Conservation (phyloP, 176 grass and related monocot genomes). For the Phoenix dactylifera region DNA sequence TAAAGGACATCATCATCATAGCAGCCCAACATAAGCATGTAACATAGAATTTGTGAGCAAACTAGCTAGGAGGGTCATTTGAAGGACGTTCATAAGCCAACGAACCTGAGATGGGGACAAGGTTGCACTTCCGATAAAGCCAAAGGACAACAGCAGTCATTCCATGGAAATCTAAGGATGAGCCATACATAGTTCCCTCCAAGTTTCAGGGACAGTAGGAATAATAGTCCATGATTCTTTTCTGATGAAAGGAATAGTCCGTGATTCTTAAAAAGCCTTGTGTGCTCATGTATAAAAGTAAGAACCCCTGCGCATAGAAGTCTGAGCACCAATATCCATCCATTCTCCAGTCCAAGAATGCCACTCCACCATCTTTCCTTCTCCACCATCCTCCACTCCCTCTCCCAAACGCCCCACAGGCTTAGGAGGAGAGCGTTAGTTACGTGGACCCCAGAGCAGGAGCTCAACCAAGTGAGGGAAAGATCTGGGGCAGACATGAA, state of each 20-base stretch:
- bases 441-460: constrained; percentile 21
- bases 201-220: background rate
- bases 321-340: too few species aligned
- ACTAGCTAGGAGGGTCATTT: too few species aligned
- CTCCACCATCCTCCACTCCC: constrained; percentile 4
- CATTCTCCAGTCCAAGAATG: background rate
- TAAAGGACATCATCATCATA: too few species aligned
- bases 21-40: too few species aligned
- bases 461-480: constrained; percentile 22
- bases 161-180: background rate
- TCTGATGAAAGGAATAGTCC: too few species aligned
- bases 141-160: constrained; percentile 4
- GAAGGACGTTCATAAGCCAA: too few species aligned
- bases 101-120: background rate
- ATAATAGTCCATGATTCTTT: background rate
- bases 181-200: background rate
- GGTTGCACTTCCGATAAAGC: background rate
- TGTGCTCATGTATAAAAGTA: too few species aligned
- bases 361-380: background rate
- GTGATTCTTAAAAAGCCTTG: too few species aligned
- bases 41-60: too few species aligned
- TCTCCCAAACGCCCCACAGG: constrained; percentile 16
- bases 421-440: constrained; percentile 8
- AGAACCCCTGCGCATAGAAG: too few species aligned
- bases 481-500: constrained; percentile 28